Conservation (phyloP, 805 yeast species). For the Cyberlindnera nakhonratchasimensis region DNA sequence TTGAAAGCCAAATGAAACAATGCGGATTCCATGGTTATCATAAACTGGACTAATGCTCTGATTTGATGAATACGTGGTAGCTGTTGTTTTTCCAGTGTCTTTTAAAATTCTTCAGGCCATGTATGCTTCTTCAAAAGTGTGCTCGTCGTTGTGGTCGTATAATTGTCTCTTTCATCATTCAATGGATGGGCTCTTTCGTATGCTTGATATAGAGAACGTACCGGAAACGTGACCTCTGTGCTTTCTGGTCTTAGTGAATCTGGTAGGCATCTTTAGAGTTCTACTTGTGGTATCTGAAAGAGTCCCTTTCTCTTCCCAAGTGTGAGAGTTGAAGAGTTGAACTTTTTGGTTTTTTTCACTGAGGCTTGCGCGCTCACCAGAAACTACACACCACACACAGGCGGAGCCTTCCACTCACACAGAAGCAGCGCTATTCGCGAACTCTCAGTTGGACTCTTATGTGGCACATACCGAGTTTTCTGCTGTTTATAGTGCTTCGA, state of each 20-base stretch:
- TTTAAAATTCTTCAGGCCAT: no score
- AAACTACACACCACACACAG: conserved; percentile 1
- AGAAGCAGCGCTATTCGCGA: conserved; percentile 6
- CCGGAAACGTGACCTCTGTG: conserved; percentile 99
- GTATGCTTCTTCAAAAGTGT: no score
- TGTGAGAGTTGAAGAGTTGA: conserved; percentile 17
- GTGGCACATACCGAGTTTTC: conserved; percentile 1
- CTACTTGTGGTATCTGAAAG: conserved; percentile 23
- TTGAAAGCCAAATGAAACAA: no score
- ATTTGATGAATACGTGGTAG: no score
- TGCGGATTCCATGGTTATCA: no score
- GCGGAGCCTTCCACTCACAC: conserved; percentile 2
- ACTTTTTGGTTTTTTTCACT: conserved; percentile 24
- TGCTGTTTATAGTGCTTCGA: neutral
- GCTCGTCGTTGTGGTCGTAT: no score
- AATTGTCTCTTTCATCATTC: no score
- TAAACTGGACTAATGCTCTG: no score
- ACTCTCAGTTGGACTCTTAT: neutral
- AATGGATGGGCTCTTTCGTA: conserved; percentile 3
- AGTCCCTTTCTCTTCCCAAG: conserved; percentile 3
- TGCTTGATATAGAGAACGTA: conserved; percentile 48
- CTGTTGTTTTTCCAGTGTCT: no score
- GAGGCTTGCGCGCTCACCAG: conserved; percentile 4
- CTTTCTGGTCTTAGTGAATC: conserved; percentile 99
- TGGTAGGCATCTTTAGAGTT: conserved; percentile 82